Evolutionary conservation across 345 rosid species (phyloP).

Genomic region (Eucalyptus pauciflora): DNA sequence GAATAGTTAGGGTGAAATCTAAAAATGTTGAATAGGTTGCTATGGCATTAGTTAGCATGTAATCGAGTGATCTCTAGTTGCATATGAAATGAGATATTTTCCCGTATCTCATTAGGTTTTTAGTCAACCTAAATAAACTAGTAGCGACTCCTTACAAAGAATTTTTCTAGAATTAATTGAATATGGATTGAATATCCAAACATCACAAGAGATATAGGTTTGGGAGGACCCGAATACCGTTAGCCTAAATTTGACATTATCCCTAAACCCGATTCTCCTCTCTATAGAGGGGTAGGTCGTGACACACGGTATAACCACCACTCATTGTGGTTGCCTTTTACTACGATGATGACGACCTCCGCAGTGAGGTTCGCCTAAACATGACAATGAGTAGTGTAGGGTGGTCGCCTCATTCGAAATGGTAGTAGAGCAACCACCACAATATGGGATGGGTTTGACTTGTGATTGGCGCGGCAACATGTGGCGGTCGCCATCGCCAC

Average conservation of each 20-base stretch:
- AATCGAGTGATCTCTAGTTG: too few relatives aligned
- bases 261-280: fast-evolving
- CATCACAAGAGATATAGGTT: fast-evolving
- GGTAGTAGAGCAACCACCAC: neutral
- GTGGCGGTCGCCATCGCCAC: neutral
- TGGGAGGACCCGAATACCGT: fast-evolving
- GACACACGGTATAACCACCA: too few relatives aligned
- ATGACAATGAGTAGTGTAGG: neutral
- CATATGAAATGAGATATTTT: too few relatives aligned
- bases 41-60: too few relatives aligned
- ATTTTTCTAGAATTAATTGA: too few relatives aligned
- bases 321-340: too few relatives aligned
- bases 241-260: fast-evolving
- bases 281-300: fast-evolving
- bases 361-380: neutral
- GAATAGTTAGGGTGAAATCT: too few relatives aligned
- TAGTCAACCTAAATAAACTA: fast-evolving
- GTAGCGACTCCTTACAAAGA: too few relatives aligned
- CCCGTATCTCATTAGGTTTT: too few relatives aligned
- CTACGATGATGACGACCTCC: too few relatives aligned
- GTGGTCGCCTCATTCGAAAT: neutral
- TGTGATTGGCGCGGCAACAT: neutral
- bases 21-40: too few relatives aligned
- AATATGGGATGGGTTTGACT: neutral
- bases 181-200: too few relatives aligned